Evolutionary conservation across 768 basidiomycete genomes (phyloP).

Genomic region (Boletus huronensis): DNA sequence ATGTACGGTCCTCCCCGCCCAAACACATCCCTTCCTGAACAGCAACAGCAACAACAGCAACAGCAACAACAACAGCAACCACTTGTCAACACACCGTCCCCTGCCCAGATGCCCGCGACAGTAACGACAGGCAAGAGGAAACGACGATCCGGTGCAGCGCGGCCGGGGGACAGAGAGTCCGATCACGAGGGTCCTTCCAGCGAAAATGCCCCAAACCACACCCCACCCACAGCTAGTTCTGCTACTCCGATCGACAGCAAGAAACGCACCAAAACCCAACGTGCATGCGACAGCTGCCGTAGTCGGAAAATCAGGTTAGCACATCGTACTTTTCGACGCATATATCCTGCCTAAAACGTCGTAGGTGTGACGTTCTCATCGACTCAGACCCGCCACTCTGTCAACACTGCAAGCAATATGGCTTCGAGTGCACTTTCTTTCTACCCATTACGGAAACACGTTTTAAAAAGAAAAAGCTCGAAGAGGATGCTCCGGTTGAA

Average conservation of each 20-base stretch:
- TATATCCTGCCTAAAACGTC: constrained; percentile 10
- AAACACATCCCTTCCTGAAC: constrained; percentile 36
- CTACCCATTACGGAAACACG: constrained; percentile 98
- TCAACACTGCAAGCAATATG: constrained; percentile 93
- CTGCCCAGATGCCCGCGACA: constrained; percentile 33
- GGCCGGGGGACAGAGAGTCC: constrained; percentile 48
- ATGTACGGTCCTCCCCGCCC: constrained; percentile 53
- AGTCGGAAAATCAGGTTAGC: constrained; percentile 80
- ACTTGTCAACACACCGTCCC: constrained; percentile 33
- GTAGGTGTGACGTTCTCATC: constrained; percentile 76
- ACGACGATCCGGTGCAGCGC: constrained; percentile 44
- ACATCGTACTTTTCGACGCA: not conserved
- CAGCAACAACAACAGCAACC: constrained; percentile 26
- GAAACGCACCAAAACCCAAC: constrained; percentile 89
- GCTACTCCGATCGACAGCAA: constrained; percentile 53
- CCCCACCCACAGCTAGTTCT: constrained; percentile 28
- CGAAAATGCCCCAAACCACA: constrained; percentile 38
- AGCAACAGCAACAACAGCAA: constrained; percentile 26
- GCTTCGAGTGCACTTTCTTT: constrained; percentile 95
- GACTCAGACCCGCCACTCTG: constrained; percentile 80
- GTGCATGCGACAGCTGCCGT: constrained; percentile 90
- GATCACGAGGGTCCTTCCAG: constrained; percentile 61
- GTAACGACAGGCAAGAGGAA: constrained; percentile 54
- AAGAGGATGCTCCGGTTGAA: constrained; percentile 55
- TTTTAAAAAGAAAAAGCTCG: constrained; percentile 92